These are phyloP conservation scores for Neurospora sp. DNA, from an alignment of 495 filamentous ascomycete species.

Conservation along the genomic window DNA sequence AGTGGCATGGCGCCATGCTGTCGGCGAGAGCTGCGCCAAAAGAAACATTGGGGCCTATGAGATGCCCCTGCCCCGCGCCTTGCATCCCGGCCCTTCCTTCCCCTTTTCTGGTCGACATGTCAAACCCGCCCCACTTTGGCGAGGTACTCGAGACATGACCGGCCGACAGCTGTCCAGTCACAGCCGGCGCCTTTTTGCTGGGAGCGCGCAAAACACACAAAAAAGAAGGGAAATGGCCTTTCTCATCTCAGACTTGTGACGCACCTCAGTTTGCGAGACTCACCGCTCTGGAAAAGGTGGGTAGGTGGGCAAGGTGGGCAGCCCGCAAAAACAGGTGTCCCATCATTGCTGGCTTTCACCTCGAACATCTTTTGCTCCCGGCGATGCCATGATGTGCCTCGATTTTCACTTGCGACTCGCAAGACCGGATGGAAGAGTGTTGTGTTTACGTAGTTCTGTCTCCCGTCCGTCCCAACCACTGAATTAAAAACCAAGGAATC, in stretches of 20 bases:
- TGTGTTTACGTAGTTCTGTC: neutral
- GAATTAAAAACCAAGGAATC: neutral
- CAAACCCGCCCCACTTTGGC: slow-evolving; percentile 11
- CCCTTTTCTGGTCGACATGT: slow-evolving; percentile 7
- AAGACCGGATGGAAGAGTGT: neutral
- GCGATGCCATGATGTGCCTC: neutral
- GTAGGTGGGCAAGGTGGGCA: neutral
- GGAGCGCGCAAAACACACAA: neutral
- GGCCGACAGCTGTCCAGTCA: slow-evolving; percentile 5
- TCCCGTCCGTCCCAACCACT: neutral
- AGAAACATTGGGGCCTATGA: slow-evolving; percentile 1
- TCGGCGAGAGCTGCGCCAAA: neutral
- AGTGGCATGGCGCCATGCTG: neutral
- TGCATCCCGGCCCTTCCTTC: slow-evolving; percentile 1
- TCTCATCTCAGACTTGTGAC: slow-evolving; percentile 1
- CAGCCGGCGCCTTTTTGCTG: slow-evolving; percentile 1
- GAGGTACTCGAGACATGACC: slow-evolving; percentile 9
- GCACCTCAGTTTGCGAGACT: slow-evolving; percentile 1
- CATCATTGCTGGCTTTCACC: neutral
- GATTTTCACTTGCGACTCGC: neutral
- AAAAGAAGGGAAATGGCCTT: neutral
- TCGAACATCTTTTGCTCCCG: neutral
- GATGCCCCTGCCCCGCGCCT: slow-evolving; percentile 15
- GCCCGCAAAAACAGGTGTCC: neutral
- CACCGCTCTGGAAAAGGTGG: slow-evolving; percentile 11